Evolutionary conservation across 2,329 filamentous ascomycete genomes (phyloP), one percentile per base, ranked within the genome.

Genomic region (Periconia macrospinosa): DNA sequence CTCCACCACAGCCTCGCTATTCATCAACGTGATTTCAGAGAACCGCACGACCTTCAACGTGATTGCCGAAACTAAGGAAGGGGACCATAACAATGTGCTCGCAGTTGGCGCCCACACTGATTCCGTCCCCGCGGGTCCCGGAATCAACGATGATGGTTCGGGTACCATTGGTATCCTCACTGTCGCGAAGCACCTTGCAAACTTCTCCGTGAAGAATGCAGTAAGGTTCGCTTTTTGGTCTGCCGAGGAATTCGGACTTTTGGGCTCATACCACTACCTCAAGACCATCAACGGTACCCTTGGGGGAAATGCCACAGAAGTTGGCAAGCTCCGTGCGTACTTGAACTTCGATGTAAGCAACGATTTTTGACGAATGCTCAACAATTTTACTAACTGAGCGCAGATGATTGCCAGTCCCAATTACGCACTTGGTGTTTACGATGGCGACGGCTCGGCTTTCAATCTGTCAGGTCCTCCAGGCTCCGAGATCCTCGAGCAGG

Each of bases 41-140:
- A 79, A 78, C 61, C 73, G 78, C 27, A 78, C 76, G 5, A 82
- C 79, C 53, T 73, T 64, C 60, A 72, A 72, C 41, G 65, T 71
- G 54, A 71, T 71, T 23, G 69, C 74, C 20, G 68, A 75, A 52
- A 74, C 72, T 46, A 75, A 71, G 54, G 61, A 65, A 20, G 74
- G 74, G n/a, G 72, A 76, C 54, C 68, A 73, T 50, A 63, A 74
- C 61, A 75, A 75, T 46, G 72, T 75, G 23, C 66, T 76, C 53
- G 65, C 71, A 57, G 60, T 76, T 15, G 75, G 73, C 23, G 75
- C 71, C 7, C 75, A 77, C 58, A 68, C 68, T 41, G 73, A 76
- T 57, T 74, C 70, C 23, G 74, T 76, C 30, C 69, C 77, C 43
- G 80, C 63, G 2, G 74, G 73, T 6, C 74, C 74, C 2, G 74